Conservation (phyloP, 1,284 basidiomycete genomes). For the Sporisorium scitamineum region DNA sequence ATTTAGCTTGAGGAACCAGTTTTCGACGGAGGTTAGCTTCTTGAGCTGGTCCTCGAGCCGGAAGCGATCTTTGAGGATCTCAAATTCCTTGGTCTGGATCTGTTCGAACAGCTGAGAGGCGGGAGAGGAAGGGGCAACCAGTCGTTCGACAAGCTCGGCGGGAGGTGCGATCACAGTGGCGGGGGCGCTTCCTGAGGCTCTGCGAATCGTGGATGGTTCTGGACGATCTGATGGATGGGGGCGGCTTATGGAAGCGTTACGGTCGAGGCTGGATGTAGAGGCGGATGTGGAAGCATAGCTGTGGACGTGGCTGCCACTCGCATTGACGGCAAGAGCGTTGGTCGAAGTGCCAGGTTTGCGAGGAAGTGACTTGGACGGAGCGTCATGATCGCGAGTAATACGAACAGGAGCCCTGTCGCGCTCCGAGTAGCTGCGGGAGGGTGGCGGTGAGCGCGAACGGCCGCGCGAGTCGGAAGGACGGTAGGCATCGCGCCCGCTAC, state of each 20-base stretch:
- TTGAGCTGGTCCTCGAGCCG: slow-evolving; percentile 14
- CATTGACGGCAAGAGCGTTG: slow-evolving; percentile 1
- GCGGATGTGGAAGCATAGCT: neutral
- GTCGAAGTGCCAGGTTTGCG: slow-evolving; percentile 12
- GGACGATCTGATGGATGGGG: no score
- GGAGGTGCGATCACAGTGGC: slow-evolving; percentile 1
- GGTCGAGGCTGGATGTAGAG: neutral
- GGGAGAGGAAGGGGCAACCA: neutral
- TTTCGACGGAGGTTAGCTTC: slow-evolving; percentile 14
- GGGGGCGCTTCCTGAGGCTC: neutral
- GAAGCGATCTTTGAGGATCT: slow-evolving; percentile 18
- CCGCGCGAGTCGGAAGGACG: slow-evolving; percentile 13
- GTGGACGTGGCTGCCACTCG: neutral
- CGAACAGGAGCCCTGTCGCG: slow-evolving; percentile 1
- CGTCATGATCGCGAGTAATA: slow-evolving; percentile 14
- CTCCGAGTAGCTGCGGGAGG: slow-evolving; percentile 1
- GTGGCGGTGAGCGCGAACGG: slow-evolving; percentile 23
- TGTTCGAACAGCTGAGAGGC: slow-evolving; percentile 19
- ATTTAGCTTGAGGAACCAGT: slow-evolving; percentile 12
- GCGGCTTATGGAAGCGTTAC: slow-evolving; percentile 3
- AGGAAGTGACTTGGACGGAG: slow-evolving; percentile 9
- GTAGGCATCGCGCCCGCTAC: slow-evolving; percentile 13
- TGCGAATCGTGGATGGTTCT: neutral
- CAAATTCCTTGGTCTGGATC: slow-evolving; percentile 16
- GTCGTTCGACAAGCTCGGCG: slow-evolving; percentile 9